These are phyloP conservation scores for Bruguiera parviflora DNA, from an alignment of 345 rosid genomes.

Conservation along the genomic window DNA sequence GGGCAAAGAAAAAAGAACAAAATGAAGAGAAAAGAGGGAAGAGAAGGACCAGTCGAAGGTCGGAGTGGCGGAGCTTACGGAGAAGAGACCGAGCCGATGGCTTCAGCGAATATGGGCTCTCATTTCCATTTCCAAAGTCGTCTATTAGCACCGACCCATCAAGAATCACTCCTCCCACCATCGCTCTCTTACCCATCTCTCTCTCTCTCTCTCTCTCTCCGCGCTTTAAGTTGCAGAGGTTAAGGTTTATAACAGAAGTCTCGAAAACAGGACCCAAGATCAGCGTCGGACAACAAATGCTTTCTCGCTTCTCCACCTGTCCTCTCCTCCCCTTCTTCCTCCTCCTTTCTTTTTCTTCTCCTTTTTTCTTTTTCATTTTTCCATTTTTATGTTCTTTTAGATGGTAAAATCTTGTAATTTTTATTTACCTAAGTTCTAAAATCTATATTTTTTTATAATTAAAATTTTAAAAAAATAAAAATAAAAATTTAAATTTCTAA, in stretches of 20 bases:
- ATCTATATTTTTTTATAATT: too few species aligned
- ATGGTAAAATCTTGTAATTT: too few species aligned
- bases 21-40: not conserved
- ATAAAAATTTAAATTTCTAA: too few species aligned
- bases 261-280: not conserved
- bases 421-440: too few species aligned
- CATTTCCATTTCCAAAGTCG: constrained; percentile 11
- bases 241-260: not conserved
- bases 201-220: constrained; percentile 6
- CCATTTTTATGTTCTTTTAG: too few species aligned
- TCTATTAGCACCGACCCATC: constrained; percentile 40
- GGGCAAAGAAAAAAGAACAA: not conserved
- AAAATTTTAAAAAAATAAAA: too few species aligned
- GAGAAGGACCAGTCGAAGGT: constrained; percentile 42
- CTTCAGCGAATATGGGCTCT: not conserved
- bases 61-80: constrained; percentile 50
- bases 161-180: constrained; percentile 43
- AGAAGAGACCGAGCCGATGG: constrained; percentile 38
- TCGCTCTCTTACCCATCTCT: constrained; percentile 17
- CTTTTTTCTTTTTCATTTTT: too few species aligned
- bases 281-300: too few species aligned
- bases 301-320: too few species aligned
- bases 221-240: not conserved
- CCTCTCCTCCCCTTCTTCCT: too few species aligned
- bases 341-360: too few species aligned